Conservation (phyloP, 2,329 filamentous ascomycete genomes). For the Fusarium udum region DNA sequence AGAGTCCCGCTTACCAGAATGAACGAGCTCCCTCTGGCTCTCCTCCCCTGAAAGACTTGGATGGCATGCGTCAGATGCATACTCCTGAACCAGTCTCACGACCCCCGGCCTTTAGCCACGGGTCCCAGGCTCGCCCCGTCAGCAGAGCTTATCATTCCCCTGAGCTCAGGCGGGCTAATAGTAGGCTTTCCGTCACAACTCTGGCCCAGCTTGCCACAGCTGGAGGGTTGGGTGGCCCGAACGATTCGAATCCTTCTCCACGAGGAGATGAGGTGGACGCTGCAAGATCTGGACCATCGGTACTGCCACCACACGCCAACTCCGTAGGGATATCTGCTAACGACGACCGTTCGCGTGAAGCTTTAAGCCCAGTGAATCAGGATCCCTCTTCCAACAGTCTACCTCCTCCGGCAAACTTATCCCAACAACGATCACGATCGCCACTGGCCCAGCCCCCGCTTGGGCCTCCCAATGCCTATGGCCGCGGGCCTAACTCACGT, state of each 20-base stretch:
- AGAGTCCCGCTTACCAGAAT: constrained; percentile 67
- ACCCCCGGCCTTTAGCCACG: constrained; percentile 83
- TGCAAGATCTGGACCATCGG: constrained; percentile 55
- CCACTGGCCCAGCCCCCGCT: constrained; percentile 53
- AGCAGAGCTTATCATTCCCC: constrained; percentile 76
- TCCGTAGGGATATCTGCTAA: constrained; percentile 64
- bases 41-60: constrained; percentile 60
- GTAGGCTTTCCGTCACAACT: constrained; percentile 83
- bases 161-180: constrained; percentile 82
- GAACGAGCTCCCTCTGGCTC: constrained; percentile 52
- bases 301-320: constrained; percentile 61
- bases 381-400: constrained; percentile 50
- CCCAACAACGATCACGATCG: constrained; percentile 56
- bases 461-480: constrained; percentile 47
- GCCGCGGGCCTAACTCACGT: constrained; percentile 45
- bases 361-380: constrained; percentile 53
- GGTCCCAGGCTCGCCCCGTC: constrained; percentile 74
- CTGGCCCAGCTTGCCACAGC: constrained; percentile 82
- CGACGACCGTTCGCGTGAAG: constrained; percentile 63
- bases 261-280: constrained; percentile 48
- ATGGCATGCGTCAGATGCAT: constrained; percentile 63
- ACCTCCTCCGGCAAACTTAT: constrained; percentile 53
- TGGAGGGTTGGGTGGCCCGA: constrained; percentile 61
- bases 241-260: constrained; percentile 44
- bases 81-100: constrained; percentile 79